Evolutionary conservation across 495 filamentous ascomycete species (phyloP).

Genomic region (Bacidia rubella): DNA sequence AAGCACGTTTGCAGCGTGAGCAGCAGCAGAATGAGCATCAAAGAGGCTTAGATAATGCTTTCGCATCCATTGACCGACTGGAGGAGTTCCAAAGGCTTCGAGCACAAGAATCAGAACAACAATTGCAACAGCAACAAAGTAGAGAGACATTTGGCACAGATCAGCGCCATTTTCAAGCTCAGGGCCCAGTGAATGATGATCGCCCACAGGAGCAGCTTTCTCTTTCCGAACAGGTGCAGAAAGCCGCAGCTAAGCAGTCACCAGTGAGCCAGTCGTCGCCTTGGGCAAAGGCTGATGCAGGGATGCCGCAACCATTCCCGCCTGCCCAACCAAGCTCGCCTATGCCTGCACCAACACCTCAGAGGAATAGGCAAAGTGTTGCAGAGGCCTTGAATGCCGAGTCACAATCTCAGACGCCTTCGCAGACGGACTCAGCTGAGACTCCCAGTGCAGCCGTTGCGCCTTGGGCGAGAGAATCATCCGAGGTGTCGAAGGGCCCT

Average conservation of each 20-base stretch:
- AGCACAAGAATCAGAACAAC: constrained; percentile 35
- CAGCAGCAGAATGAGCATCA: constrained; percentile 47
- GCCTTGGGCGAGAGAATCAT: constrained; percentile 82
- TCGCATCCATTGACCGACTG: constrained; percentile 43
- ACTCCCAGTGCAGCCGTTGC: constrained; percentile 57
- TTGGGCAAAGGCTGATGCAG: constrained; percentile 46
- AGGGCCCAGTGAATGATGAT: constrained; percentile 16
- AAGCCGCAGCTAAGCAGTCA: constrained; percentile 58
- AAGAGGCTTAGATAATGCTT: constrained; percentile 33
- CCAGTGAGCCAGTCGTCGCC: constrained; percentile 38
- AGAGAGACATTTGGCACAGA: neutral
- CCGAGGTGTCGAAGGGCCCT: constrained; percentile 69
- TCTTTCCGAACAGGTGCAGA: constrained; percentile 78
- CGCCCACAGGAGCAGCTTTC: constrained; percentile 36
- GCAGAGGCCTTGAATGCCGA: constrained; percentile 65
- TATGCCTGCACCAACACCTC: constrained; percentile 73
- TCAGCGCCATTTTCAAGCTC: neutral
- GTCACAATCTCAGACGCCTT: constrained; percentile 55
- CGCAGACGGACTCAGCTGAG: constrained; percentile 54
- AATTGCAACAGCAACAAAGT: constrained; percentile 6
- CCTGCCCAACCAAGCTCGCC: constrained; percentile 60
- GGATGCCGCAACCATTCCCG: constrained; percentile 67
- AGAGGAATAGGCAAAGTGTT: constrained; percentile 68
- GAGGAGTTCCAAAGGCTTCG: constrained; percentile 51
- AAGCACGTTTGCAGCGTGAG: constrained; percentile 47